phyloP scores from a whole-genome alignment of 768 basidiomycete genomes.

The Hypsizygus marmoreus region DNA sequence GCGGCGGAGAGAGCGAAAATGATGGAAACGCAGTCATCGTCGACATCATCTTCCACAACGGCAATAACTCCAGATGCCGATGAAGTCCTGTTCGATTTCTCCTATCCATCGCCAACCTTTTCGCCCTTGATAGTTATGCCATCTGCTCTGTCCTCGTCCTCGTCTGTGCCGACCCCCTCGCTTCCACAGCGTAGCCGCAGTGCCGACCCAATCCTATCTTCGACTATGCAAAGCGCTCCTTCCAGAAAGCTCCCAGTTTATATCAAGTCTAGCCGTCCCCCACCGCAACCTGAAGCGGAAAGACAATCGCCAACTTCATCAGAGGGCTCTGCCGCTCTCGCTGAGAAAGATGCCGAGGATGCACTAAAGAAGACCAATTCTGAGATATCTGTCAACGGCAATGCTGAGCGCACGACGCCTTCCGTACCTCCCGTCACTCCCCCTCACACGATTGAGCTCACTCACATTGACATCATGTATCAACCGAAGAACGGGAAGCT shows the following conservation, averaged over 20 bases:
- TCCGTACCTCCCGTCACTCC: conserved; percentile 1
- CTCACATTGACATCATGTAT: conserved; percentile 42
- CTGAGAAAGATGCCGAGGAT: too few relatives aligned
- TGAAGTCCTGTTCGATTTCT: background rate
- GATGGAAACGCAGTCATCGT: too few relatives aligned
- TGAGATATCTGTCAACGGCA: too few relatives aligned
- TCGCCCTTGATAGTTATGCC: background rate
- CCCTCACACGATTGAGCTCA: conserved; percentile 19
- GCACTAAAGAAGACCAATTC: too few relatives aligned
- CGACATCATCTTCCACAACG: conserved; percentile 1
- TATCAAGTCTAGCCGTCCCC: too few relatives aligned
- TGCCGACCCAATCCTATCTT: conserved; percentile 4
- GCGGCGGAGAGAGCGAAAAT: too few relatives aligned
- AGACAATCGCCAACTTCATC: too few relatives aligned
- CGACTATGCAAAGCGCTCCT: background rate
- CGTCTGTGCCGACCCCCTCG: background rate
- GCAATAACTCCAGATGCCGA: background rate
- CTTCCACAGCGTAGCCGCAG: conserved; percentile 3
- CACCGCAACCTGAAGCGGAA: too few relatives aligned
- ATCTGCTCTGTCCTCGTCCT: background rate
- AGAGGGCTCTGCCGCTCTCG: background rate
- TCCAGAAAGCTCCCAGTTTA: too few relatives aligned
- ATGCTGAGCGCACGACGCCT: too few relatives aligned
- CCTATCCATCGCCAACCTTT: background rate
- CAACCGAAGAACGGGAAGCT: conserved; percentile 27